A percentile compares a stretch with the other conserved stretches of the same genome.
These are phyloP conservation scores for Arthrinium puccinioides DNA, from an alignment of 2,329 filamentous ascomycete genomes.

Conservation along the genomic window DNA sequence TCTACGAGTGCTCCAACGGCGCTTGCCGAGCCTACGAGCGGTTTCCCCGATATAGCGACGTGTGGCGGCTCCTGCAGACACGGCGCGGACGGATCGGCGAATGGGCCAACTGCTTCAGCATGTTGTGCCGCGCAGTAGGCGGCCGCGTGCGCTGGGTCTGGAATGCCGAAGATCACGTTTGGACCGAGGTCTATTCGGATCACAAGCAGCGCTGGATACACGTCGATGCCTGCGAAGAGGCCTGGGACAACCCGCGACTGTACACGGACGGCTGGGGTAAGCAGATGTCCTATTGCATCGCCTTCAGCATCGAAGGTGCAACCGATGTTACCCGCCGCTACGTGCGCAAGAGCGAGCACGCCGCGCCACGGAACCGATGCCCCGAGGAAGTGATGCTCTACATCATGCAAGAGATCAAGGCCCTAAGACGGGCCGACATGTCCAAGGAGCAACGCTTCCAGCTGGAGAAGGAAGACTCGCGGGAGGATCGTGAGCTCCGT, in stretches of 20 bases:
- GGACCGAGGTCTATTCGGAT: slow-evolving; percentile 95
- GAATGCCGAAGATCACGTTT: slow-evolving; percentile 96
- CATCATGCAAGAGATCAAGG: slow-evolving; percentile 86
- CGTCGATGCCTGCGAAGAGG: slow-evolving; percentile 87
- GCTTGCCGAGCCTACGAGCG: slow-evolving; percentile 74
- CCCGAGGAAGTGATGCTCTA: slow-evolving; percentile 86
- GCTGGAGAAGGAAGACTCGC: slow-evolving; percentile 71
- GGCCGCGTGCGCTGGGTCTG: slow-evolving; percentile 93
- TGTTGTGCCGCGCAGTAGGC: slow-evolving; percentile 90
- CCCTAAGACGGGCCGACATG: slow-evolving; percentile 75
- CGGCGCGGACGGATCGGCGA: slow-evolving; percentile 82
- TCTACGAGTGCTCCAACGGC: slow-evolving; percentile 77
- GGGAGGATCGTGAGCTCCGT: slow-evolving; percentile 68
- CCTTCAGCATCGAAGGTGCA: slow-evolving; percentile 86
- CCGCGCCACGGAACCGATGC: slow-evolving; percentile 68
- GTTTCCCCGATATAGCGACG: slow-evolving; percentile 91
- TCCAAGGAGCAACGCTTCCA: slow-evolving; percentile 78
- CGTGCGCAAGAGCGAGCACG: slow-evolving; percentile 64
- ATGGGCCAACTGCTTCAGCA: slow-evolving; percentile 98
- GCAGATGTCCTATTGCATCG: slow-evolving; percentile 95
- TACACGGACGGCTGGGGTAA: slow-evolving; percentile 95
- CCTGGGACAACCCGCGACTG: slow-evolving; percentile 88
- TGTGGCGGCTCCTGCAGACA: slow-evolving; percentile 85
- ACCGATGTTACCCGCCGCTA: slow-evolving; percentile 61
- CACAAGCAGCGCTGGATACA: slow-evolving; percentile 95